Conservation (phyloP, 306 rosid genomes). For the Sicyos baderoa region DNA sequence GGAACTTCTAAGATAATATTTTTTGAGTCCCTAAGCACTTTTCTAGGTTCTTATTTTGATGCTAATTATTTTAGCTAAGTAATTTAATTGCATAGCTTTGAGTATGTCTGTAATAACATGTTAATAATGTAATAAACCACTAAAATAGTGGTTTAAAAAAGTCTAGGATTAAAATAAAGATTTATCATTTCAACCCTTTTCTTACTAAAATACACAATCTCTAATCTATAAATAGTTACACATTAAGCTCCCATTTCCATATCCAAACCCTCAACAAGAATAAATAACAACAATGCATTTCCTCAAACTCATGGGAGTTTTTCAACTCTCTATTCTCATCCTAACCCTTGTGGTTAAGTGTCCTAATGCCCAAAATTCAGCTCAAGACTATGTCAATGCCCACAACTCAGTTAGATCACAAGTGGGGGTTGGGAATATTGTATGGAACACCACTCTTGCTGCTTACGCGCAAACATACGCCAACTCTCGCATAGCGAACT, state of each 20-base stretch:
- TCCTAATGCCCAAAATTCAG: background rate
- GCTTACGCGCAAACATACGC: conserved; percentile 24
- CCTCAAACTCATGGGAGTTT: background rate
- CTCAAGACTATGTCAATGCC: background rate
- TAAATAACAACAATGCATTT: background rate
- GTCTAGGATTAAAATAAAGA: no score
- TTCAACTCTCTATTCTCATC: background rate
- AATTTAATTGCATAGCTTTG: no score
- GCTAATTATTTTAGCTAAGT: no score
- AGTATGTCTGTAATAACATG: no score
- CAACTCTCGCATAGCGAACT: conserved; percentile 10
- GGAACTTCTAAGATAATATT: no score
- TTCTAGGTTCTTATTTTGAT: no score
- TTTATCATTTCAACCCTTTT: background rate
- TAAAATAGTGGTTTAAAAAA: no score
- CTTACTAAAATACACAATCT: background rate
- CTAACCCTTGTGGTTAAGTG: background rate
- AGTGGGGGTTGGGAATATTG: background rate
- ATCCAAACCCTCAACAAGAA: background rate
- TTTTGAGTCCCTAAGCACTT: no score
- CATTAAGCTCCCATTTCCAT: background rate
- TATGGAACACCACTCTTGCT: conserved; percentile 21
- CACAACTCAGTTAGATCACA: conserved; percentile 11
- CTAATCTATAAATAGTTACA: background rate
- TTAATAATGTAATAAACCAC: no score